Conservation (phyloP, 169 alveolate species). For the Cryptosporidium tyzzeri region DNA sequence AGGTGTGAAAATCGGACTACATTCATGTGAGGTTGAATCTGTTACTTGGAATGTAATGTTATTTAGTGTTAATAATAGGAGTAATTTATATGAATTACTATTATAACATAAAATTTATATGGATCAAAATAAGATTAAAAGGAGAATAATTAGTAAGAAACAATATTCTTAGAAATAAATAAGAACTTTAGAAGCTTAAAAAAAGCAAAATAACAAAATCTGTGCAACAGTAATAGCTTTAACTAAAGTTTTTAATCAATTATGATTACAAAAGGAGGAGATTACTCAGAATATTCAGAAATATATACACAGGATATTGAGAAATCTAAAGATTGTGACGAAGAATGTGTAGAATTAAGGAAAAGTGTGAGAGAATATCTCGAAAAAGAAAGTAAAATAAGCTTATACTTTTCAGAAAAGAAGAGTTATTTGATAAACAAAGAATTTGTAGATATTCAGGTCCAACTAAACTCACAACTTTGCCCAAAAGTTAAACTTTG, state of each 20-base stretch:
- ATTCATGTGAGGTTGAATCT: neutral
- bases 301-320: conserved; percentile 5
- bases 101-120: too few species aligned
- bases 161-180: neutral
- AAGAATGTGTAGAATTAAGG: neutral
- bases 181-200: too few species aligned
- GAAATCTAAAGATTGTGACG: neutral
- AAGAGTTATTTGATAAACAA: neutral
- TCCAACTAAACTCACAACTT: conserved; percentile 27
- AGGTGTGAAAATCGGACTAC: neutral
- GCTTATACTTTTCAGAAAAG: conserved; percentile 1
- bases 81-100: neutral
- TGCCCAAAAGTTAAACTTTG: conserved; percentile 52
- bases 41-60: neutral
- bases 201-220: neutral
- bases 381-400: neutral
- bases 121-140: too few species aligned
- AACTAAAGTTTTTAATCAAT: neutral
- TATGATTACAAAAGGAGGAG: conserved; percentile 15
- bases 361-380: neutral
- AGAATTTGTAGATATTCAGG: conserved; percentile 35
- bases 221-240: neutral
- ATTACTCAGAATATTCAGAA: conserved; percentile 30
- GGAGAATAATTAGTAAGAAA: neutral
- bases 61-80: neutral